Percentiles rank a stretch among this genome's conserved stretches.
These are phyloP conservation scores for Bidens hawaiensis DNA, from an alignment of 140 eudicot species.

Conservation along the genomic window DNA sequence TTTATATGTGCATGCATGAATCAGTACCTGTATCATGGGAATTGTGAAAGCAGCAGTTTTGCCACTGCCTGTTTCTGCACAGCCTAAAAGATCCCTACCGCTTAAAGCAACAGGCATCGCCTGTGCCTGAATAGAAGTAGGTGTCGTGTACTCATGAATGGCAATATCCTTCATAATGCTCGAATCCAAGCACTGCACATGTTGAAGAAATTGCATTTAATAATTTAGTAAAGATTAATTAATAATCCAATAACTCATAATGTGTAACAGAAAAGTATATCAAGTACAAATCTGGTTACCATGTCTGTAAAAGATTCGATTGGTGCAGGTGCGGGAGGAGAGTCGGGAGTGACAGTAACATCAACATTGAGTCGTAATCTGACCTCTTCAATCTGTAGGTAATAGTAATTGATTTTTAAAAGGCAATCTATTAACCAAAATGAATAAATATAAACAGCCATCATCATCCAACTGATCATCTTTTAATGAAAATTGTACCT, in stretches of 20 bases:
- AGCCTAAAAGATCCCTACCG: constrained; percentile 82
- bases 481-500: neutral
- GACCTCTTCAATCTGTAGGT: constrained; percentile 70
- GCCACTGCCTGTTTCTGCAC: constrained; percentile 92
- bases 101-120: constrained; percentile 89
- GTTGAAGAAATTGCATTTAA: neutral
- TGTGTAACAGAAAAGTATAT: neutral
- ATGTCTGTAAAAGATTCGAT: constrained; percentile 75
- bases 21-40: constrained; percentile 34
- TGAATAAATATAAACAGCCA: too few relatives aligned
- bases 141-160: constrained; percentile 64
- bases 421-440: too few relatives aligned
- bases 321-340: constrained; percentile 74
- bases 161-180: constrained; percentile 74
- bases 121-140: constrained; percentile 84
- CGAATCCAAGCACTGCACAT: constrained; percentile 54
- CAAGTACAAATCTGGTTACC: constrained; percentile 35
- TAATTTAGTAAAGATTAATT: neutral
- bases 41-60: constrained; percentile 31
- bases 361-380: constrained; percentile 79
- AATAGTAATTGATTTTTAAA: neutral
- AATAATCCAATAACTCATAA: too few relatives aligned
- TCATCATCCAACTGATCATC: constrained; percentile 5
- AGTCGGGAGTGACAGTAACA: constrained; percentile 56
- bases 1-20: neutral